phyloP scores from a whole-genome alignment of 2,329 filamentous ascomycete genomes.

The Allantophomopsis lycopodina region DNA sequence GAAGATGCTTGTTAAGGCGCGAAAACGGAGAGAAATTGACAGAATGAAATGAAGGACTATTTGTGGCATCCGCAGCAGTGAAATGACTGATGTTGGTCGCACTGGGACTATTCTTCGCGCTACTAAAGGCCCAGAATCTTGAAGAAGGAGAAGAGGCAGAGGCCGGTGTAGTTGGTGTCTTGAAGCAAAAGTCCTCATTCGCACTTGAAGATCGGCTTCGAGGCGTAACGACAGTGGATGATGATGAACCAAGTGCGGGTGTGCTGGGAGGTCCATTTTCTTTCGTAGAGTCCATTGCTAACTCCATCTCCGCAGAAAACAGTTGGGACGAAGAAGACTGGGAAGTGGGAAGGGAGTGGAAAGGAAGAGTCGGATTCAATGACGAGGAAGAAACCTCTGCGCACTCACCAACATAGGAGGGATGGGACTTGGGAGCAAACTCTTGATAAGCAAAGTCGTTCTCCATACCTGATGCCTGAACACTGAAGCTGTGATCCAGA shows the following conservation, averaged over 20 bases:
- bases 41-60: constrained; percentile 6
- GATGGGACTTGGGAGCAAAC: constrained; percentile 25
- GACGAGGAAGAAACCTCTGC: constrained; percentile 20
- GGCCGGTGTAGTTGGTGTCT: constrained; percentile 20
- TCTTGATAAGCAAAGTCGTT: constrained; percentile 18
- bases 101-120: constrained; percentile 5
- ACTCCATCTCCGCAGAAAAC: not conserved
- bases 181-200: constrained; percentile 15
- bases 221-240: not conserved
- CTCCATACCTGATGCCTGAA: constrained; percentile 18
- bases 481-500: constrained; percentile 14
- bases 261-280: not conserved
- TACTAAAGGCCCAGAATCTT: constrained; percentile 8
- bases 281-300: not conserved
- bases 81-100: constrained; percentile 3
- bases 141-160: constrained; percentile 18
- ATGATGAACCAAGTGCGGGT: not conserved
- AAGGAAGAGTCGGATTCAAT: constrained; percentile 6
- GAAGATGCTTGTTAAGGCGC: constrained; percentile 10
- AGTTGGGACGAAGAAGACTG: constrained; percentile 14
- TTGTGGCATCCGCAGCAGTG: constrained; percentile 1
- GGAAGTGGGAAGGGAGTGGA: constrained; percentile 10
- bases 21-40: not conserved
- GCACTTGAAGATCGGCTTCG: not conserved
- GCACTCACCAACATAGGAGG: constrained; percentile 29